Evolutionary conservation across 2,329 filamentous ascomycete genomes (phyloP), one percentile per base, ranked within the genome.

Genomic region (Aspergillus sp.): DNA sequence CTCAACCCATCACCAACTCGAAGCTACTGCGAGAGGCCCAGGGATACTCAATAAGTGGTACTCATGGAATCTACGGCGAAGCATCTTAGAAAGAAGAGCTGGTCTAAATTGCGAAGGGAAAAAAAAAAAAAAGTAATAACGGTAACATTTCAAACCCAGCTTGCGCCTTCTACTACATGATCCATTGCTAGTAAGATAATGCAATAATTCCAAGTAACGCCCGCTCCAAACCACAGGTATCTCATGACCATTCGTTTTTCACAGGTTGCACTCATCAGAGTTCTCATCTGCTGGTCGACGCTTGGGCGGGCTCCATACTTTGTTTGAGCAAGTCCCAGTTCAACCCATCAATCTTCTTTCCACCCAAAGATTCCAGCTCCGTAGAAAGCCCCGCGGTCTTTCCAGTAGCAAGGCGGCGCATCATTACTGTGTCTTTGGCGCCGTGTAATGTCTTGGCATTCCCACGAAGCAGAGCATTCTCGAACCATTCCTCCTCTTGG

Each of bases 401-500:
- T 12, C 89, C 88, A 11, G 82, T 87, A 1, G 87, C 86, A 60
- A 95, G 86, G 61, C 82, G 85, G 64, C 89, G 84, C 81, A 92
- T 88, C 64, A 91, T 80, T 1, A 92, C 79, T 0, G 89, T 90
- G 66, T 93, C 90, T 68, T 85, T 87, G 3, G 89, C 86, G 22
- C 83, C 84, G 61, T 83, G 85, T 7, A 89, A 75, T 42, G 79
- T 82, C 66, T 85, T 85, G 2, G 89, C 89, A 45, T 85, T 84
- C 11, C 89, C 88, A 4, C 79, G 77, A 0, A 84, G 79, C 39
- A 96, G 76, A 57, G 83, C 88, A 24, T 88, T 83, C 63, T 88
- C 85, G 61, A 96, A 86, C 88, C 89, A 93, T 4, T 70, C 70
- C 69, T 93, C 89, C 69, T 96, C 91, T 17, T 83, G 78, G 1